These are phyloP conservation scores for Fusarium sp. DNA, from an alignment of 2,329 filamentous ascomycete species.

Conservation along the genomic window DNA sequence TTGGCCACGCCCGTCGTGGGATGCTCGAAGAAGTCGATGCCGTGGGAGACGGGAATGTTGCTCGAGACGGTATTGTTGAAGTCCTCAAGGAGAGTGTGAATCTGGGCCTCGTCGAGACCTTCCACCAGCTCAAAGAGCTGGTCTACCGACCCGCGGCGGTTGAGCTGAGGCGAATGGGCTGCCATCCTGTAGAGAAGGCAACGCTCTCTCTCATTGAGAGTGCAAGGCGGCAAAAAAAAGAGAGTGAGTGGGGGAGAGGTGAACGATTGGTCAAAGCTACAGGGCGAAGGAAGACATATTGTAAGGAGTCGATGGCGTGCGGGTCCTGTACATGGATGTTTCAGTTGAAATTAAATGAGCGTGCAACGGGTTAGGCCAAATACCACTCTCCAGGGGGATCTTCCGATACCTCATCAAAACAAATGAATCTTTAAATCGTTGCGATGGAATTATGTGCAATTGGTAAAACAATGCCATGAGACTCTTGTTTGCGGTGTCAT, in stretches of 20 bases:
- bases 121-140: constrained; percentile 37
- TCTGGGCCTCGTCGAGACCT: constrained; percentile 33
- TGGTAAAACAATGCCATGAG: background rate
- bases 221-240: background rate
- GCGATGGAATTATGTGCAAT: background rate
- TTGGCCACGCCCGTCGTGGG: background rate
- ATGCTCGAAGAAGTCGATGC: constrained; percentile 32
- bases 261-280: constrained; percentile 30
- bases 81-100: constrained; percentile 31
- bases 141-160: constrained; percentile 33
- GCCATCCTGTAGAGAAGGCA: constrained; percentile 8
- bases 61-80: constrained; percentile 37
- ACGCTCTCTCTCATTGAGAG: constrained; percentile 10
- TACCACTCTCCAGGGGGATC: constrained; percentile 11
- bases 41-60: constrained; percentile 35
- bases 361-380: constrained; percentile 11
- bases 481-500: background rate
- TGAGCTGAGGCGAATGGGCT: constrained; percentile 8
- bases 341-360: constrained; percentile 16
- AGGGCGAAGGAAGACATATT: background rate
- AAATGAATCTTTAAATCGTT: background rate
- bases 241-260: constrained; percentile 7
- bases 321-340: constrained; percentile 18
- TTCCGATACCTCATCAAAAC: constrained; percentile 11
- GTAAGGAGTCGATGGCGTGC: constrained; percentile 3